Conservation (phyloP, 306 rosid genomes). For the Vachellia pachyceras region DNA sequence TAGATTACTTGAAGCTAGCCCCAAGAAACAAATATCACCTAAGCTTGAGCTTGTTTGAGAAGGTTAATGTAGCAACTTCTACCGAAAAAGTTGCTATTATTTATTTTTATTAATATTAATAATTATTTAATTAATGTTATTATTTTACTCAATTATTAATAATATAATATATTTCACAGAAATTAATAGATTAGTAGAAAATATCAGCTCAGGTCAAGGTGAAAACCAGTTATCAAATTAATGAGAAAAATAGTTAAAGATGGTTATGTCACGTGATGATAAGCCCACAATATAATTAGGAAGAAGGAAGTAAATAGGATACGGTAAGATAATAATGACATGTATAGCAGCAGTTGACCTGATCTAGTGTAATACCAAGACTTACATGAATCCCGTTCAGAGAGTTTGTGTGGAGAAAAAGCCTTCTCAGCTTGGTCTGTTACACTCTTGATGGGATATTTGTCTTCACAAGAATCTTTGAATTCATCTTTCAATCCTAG, state of each 20-base stretch:
- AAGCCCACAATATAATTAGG: not conserved
- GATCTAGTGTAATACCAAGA: not conserved
- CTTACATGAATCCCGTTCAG: slow-evolving; percentile 56
- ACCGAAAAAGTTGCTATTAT: not conserved
- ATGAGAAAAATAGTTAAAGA: slow-evolving; percentile 5
- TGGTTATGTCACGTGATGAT: not conserved
- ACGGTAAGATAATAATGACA: slow-evolving; percentile 14
- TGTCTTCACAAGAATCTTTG: slow-evolving; percentile 49
- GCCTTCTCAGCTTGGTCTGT: slow-evolving; percentile 51
- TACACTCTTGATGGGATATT: slow-evolving; percentile 50
- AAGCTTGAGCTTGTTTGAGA: not conserved
- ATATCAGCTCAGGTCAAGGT: not conserved
- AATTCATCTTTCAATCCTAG: slow-evolving; percentile 39
- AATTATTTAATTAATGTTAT: not conserved
- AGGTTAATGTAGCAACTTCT: slow-evolving; percentile 26
- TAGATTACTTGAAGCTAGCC: slow-evolving; percentile 18
- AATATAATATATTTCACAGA: not conserved
- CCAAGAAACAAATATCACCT: slow-evolving; percentile 12
- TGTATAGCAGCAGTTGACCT: not conserved
- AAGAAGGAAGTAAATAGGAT: not conserved
- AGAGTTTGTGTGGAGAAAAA: slow-evolving; percentile 44
- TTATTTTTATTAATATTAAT: not conserved
- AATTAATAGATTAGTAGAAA: not conserved
- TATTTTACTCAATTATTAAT: not conserved
- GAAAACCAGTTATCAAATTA: slow-evolving; percentile 1